phyloP scores from a whole-genome alignment of 1,284 basidiomycete genomes.

The Tetrapyrgos nigripes region DNA sequence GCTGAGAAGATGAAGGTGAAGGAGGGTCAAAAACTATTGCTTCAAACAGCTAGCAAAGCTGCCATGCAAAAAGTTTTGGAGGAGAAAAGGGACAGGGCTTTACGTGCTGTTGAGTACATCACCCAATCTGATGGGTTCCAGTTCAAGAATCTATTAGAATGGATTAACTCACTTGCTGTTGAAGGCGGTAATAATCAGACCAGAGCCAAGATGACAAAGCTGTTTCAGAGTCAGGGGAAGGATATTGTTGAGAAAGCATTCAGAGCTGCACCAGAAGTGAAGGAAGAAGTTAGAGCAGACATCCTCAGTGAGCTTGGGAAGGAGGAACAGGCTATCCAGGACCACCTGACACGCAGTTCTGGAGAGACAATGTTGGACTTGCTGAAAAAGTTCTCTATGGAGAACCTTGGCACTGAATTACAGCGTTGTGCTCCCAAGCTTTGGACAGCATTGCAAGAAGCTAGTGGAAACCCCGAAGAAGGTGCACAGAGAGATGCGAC shows the following conservation, averaged over 20 bases:
- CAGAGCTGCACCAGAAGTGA: neutral
- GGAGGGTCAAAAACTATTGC: neutral
- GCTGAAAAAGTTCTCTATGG: constrained; percentile 18
- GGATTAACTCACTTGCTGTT: neutral
- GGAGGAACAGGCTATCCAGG: constrained; percentile 16
- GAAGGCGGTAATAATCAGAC: neutral
- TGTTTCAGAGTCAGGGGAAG: neutral
- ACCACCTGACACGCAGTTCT: constrained; percentile 4
- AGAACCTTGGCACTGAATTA: constrained; percentile 7
- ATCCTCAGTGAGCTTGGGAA: too few species aligned
- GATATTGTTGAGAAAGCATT: neutral
- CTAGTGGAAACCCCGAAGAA: neutral
- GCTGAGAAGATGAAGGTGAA: neutral
- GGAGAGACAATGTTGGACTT: constrained; percentile 3
- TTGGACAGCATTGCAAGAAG: constrained; percentile 10
- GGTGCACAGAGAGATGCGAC: constrained; percentile 10
- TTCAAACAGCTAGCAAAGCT: neutral
- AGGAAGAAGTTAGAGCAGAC: neutral
- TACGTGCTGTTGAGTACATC: neutral
- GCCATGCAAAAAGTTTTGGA: neutral
- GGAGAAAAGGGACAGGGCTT: neutral
- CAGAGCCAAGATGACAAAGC: neutral
- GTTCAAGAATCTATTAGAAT: neutral
- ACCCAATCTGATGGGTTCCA: neutral
- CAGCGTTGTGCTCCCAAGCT: constrained; percentile 13